phyloP scores from a whole-genome alignment of 2,329 filamentous ascomycete genomes.

The Aspergillus sp. region DNA sequence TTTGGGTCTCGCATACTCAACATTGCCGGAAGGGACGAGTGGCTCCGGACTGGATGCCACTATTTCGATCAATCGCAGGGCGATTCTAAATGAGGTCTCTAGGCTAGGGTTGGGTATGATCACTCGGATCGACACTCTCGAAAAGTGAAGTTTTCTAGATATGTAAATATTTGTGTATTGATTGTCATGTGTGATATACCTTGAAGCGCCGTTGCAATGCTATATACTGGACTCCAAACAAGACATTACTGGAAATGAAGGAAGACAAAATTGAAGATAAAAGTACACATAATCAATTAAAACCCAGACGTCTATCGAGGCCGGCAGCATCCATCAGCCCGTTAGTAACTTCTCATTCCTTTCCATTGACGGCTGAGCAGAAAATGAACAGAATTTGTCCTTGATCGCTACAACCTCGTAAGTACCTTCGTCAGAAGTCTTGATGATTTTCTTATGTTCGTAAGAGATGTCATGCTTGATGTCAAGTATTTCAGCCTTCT shows the following conservation, averaged over 20 bases:
- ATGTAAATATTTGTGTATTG: constrained; percentile 13
- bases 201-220: constrained; percentile 35
- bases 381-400: constrained; percentile 88
- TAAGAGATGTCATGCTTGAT: constrained; percentile 84
- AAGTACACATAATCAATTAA: constrained; percentile 17
- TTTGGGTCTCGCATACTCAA: constrained; percentile 40
- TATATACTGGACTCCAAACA: constrained; percentile 12
- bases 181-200: constrained; percentile 16
- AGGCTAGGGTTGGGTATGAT: constrained; percentile 63
- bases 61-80: constrained; percentile 39
- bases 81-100: constrained; percentile 46
- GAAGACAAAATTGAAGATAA: constrained; percentile 13
- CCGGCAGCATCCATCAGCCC: constrained; percentile 15
- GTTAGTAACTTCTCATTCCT: constrained; percentile 43
- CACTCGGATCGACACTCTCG: constrained; percentile 60
- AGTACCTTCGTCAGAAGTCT: constrained; percentile 88
- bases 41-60: constrained; percentile 17
- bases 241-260: not conserved
- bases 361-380: constrained; percentile 62
- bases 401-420: constrained; percentile 98
- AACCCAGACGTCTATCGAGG: constrained; percentile 14
- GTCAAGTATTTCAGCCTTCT: constrained; percentile 78
- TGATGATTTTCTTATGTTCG: constrained; percentile 76
- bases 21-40: constrained; percentile 21
- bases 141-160: constrained; percentile 14